Evolutionary conservation across 345 rosid genomes (phyloP).

Genomic region (Jatropha curcas): DNA sequence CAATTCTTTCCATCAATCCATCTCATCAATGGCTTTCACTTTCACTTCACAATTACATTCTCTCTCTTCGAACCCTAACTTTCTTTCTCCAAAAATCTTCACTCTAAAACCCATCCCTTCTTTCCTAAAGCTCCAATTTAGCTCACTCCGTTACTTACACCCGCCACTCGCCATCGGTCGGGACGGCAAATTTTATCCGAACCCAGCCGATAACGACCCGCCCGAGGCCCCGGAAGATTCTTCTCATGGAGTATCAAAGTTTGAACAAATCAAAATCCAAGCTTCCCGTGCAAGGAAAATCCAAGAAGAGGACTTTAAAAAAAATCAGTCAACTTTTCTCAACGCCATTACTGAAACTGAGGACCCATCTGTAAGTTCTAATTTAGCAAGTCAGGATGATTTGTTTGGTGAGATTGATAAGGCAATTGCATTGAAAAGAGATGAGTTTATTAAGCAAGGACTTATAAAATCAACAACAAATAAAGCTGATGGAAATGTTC

Average conservation of each 20-base stretch:
- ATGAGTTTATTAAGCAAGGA: slow-evolving; percentile 79
- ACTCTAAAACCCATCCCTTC: not conserved
- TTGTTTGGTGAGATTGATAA: slow-evolving; percentile 80
- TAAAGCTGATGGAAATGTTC: slow-evolving; percentile 32
- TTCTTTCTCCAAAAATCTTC: slow-evolving; percentile 36
- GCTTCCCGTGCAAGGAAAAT: slow-evolving; percentile 64
- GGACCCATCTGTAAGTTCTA: slow-evolving; percentile 44
- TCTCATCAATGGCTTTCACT: slow-evolving; percentile 22
- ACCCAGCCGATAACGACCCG: slow-evolving; percentile 74
- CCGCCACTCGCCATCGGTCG: slow-evolving; percentile 38
- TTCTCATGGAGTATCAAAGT: slow-evolving; percentile 73
- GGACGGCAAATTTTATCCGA: slow-evolving; percentile 57
- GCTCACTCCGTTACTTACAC: slow-evolving; percentile 7
- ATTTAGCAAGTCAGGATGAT: slow-evolving; percentile 49
- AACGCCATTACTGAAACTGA: slow-evolving; percentile 78
- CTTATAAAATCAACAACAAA: slow-evolving; percentile 45
- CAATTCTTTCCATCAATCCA: not conserved
- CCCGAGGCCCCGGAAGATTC: slow-evolving; percentile 89
- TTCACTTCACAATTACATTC: slow-evolving; percentile 19
- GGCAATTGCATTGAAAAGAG: slow-evolving; percentile 75
- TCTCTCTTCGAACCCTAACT: slow-evolving; percentile 36
- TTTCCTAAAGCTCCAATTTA: slow-evolving; percentile 9
- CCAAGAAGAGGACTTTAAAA: slow-evolving; percentile 78
- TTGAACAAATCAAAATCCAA: slow-evolving; percentile 71
- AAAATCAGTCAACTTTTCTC: slow-evolving; percentile 65